Evolutionary conservation across 495 filamentous ascomycete genomes (phyloP), one percentile per base, ranked within the genome.

Genomic region (Penicillium fimorum): DNA sequence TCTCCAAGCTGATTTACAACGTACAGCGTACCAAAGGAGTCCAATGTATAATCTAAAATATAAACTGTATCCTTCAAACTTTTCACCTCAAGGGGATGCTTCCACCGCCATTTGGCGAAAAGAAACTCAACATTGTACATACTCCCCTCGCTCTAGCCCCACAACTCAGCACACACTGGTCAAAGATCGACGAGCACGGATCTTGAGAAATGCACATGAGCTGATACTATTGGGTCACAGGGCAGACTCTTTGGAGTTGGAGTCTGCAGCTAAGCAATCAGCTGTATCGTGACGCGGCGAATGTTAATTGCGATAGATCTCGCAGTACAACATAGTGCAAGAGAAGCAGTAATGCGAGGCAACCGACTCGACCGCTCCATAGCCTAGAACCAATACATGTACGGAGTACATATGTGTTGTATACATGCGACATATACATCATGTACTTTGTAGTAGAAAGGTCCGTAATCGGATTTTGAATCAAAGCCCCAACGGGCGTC

Each of bases 241-340:
- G 11, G 17, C 11, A 53, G 33, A 37, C 43, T 56, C 50, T 22
- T 45, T 50, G 50, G 56, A 42, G 55, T 54, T 45, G 57, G 22
- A 40, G 57, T 55, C 48, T 57, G 48, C 50, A 61, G 49, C 35
- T 15, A 49, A 24, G 27, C 35, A 46, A 33, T 30, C 38, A 35
- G 25, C 27, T 52, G 52, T 47, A 33, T 57, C 46, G 61, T 65
- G 63, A 58, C 56, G 63, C 63, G 58, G 59, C 62, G 43, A 51
- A 44, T 53, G 44, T 59, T 44, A 52, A 64, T 50, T 62, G 25
- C 50, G 46, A 33, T 56, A 61, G 55, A 63, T 64, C 61, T 51
- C n/a, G 59, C 49, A 60, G 49, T 42, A 22, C 22, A 22, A 22
- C 22, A 22, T 22, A 55, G 58, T 50, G 53, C n/a, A n/a, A n/a